A percentile compares a stretch with the other conserved stretches of the same genome.
These are phyloP conservation scores for Tulasnella sp. DNA, from an alignment of 768 basidiomycete genomes.

Conservation along the genomic window DNA sequence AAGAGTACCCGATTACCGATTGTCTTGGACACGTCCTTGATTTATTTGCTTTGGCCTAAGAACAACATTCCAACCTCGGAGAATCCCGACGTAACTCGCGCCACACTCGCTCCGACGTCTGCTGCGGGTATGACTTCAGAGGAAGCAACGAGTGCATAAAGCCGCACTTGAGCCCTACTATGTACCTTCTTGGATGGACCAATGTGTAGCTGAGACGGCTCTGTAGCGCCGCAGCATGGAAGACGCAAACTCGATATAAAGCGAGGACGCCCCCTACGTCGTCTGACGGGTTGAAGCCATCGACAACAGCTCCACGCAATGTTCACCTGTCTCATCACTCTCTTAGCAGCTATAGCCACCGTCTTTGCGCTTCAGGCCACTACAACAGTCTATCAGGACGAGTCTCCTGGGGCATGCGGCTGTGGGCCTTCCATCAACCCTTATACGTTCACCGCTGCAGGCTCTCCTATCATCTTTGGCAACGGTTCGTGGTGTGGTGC, in stretches of 20 bases:
- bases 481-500: slow-evolving; percentile 13
- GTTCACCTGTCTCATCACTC: not conserved
- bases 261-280: too few species aligned
- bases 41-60: too few species aligned
- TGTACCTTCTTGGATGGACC: too few species aligned
- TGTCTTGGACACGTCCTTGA: too few species aligned
- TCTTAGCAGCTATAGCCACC: not conserved
- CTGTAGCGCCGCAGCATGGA: not conserved
- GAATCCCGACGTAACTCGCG: not conserved
- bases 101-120: not conserved
- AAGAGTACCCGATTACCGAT: too few species aligned
- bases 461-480: slow-evolving; percentile 5
- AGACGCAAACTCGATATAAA: too few species aligned
- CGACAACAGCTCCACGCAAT: not conserved
- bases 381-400: not conserved
- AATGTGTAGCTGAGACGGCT: not conserved
- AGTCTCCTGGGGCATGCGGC: slow-evolving; percentile 10
- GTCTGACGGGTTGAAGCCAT: too few species aligned
- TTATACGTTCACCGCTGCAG: slow-evolving; percentile 5
- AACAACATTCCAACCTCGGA: not conserved
- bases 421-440: not conserved
- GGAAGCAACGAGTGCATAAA: not conserved
- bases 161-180: not conserved
- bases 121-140: not conserved
- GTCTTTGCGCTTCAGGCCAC: not conserved